Conservation (phyloP, 441 rosid genomes). For the Brassica balearica region DNA sequence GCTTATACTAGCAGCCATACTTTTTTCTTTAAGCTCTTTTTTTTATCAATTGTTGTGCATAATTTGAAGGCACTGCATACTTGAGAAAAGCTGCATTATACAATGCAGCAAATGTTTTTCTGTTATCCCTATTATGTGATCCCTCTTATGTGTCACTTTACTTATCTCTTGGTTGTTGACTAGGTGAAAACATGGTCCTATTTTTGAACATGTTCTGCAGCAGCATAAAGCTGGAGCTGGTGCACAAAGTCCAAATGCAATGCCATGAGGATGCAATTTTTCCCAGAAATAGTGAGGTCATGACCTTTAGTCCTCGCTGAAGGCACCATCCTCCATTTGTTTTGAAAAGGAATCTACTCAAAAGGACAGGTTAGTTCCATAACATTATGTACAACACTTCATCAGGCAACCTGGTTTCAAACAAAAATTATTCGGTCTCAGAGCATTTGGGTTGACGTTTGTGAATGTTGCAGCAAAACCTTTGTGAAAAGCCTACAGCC, state of each 20-base stretch:
- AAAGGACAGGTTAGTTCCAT: too few relatives aligned
- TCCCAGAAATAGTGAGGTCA: neutral
- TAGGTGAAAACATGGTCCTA: neutral
- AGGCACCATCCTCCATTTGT: too few relatives aligned
- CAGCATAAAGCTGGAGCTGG: slow-evolving; percentile 1
- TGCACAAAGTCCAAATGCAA: neutral
- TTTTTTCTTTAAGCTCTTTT: neutral
- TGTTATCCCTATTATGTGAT: neutral
- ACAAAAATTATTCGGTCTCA: too few relatives aligned
- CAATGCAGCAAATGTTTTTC: neutral
- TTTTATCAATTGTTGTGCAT: neutral
- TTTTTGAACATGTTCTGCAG: neutral
- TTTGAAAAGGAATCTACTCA: too few relatives aligned
- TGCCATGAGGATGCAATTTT: neutral
- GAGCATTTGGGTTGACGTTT: neutral
- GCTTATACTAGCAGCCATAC: neutral
- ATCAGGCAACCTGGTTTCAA: too few relatives aligned
- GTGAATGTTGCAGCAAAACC: neutral
- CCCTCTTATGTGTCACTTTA: neutral
- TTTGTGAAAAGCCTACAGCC: neutral
- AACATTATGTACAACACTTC: too few relatives aligned
- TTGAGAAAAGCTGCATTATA: neutral
- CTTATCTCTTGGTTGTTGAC: neutral
- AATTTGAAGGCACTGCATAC: neutral
- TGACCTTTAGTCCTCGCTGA: neutral